Conservation (phyloP, 2,329 filamentous ascomycete species). For the Onygenales sp. region DNA sequence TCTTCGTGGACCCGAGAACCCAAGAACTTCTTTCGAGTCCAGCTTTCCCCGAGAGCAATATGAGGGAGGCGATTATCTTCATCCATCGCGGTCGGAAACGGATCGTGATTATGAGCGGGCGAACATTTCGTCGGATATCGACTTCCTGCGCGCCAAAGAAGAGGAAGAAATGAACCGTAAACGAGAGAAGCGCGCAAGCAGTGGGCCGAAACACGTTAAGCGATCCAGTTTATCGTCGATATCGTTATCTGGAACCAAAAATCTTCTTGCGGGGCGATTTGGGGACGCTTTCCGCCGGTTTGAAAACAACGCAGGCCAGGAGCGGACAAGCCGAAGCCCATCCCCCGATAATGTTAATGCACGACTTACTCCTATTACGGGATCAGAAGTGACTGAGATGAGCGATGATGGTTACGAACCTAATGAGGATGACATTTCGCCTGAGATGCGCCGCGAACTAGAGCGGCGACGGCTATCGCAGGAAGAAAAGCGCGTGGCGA, state of each 20-base stretch:
- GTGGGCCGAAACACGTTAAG: slow-evolving; percentile 56
- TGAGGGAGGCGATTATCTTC: slow-evolving; percentile 25
- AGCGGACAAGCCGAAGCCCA: slow-evolving; percentile 29
- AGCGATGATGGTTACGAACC: slow-evolving; percentile 58
- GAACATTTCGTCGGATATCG: slow-evolving; percentile 68
- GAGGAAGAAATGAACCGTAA: slow-evolving; percentile 50
- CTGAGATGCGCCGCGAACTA: slow-evolving; percentile 81
- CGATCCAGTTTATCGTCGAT: slow-evolving; percentile 61
- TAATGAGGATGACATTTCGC: slow-evolving; percentile 64
- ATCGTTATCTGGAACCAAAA: slow-evolving; percentile 65
- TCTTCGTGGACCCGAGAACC: slow-evolving; percentile 64
- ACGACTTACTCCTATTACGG: slow-evolving; percentile 59
- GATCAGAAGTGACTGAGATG: slow-evolving; percentile 63
- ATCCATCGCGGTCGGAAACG: slow-evolving; percentile 24
- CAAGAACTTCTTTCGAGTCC: slow-evolving; percentile 32
- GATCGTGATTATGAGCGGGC: slow-evolving; percentile 31
- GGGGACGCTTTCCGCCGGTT: slow-evolving; percentile 91
- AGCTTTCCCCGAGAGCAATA: slow-evolving; percentile 21
- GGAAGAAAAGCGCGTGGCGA: slow-evolving; percentile 83
- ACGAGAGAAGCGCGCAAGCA: slow-evolving; percentile 46
- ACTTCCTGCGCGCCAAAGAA: slow-evolving; percentile 71
- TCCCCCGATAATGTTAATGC: slow-evolving; percentile 36
- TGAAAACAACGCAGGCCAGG: slow-evolving; percentile 46
- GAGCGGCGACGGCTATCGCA: slow-evolving; percentile 72
- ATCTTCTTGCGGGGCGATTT: slow-evolving; percentile 76